These are phyloP conservation scores for Tolypocladium tundrense DNA, from an alignment of 2,329 filamentous ascomycete species.

Conservation along the genomic window DNA sequence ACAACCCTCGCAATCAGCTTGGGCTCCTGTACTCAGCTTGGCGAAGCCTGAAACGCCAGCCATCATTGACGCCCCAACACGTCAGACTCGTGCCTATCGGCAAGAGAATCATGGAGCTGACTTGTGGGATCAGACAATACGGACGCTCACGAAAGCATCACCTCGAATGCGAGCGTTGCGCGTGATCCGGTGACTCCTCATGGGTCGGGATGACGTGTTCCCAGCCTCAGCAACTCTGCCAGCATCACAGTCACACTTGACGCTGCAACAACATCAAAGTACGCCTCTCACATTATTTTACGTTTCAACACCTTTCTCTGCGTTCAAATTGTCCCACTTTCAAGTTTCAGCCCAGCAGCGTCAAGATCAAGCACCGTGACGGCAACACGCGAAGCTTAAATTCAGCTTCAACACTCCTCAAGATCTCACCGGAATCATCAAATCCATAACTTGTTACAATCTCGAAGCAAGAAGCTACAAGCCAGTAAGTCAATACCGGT, in stretches of 20 bases:
- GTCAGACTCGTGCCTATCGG: not conserved
- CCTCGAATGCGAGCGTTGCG: not conserved
- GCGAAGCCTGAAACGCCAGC: too few relatives aligned
- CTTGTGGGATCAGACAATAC: not conserved
- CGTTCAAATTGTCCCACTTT: not conserved
- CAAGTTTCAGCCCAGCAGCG: not conserved
- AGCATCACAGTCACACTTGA: not conserved
- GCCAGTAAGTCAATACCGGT: not conserved
- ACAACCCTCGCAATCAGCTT: too few relatives aligned
- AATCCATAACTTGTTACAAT: not conserved
- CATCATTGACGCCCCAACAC: too few relatives aligned
- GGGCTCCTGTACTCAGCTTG: too few relatives aligned
- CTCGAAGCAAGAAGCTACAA: accelerated
- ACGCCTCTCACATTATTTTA: too few relatives aligned
- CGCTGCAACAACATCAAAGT: not conserved
- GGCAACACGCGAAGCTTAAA: too few relatives aligned
- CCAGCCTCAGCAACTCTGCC: not conserved
- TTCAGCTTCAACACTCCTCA: too few relatives aligned
- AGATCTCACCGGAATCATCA: not conserved
- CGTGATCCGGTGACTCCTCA: not conserved
- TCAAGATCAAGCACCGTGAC: not conserved
- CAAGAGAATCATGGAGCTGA: not conserved
- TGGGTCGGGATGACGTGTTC: not conserved
- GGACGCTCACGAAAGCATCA: not conserved
- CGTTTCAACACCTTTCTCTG: too few relatives aligned